Evolutionary conservation across 2,329 filamentous ascomycete species (phyloP).

Genomic region (Plectosphaerella plurivora): DNA sequence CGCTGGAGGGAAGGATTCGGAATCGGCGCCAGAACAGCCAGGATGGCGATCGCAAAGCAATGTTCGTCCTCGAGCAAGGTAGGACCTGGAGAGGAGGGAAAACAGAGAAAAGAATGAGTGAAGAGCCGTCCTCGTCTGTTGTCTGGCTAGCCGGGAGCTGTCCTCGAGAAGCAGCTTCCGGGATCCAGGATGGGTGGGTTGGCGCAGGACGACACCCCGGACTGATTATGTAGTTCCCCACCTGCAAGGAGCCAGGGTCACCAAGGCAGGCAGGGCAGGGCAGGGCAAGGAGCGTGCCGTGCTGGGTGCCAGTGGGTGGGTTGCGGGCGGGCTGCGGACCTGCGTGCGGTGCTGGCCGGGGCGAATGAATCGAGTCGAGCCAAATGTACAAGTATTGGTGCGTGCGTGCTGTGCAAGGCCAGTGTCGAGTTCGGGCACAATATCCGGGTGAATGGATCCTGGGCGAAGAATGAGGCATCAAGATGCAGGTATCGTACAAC

Average conservation of each 20-base stretch:
- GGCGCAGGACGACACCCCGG: neutral
- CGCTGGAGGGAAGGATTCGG: too few relatives aligned
- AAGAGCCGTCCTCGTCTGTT: neutral
- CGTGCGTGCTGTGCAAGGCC: too few relatives aligned
- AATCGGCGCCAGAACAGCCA: too few relatives aligned
- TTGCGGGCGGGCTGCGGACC: neutral
- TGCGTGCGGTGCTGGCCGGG: neutral
- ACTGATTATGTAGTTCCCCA: constrained; percentile 3
- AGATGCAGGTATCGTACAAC: too few relatives aligned
- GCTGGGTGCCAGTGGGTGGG: neutral
- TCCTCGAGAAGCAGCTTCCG: neutral
- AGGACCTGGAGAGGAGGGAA: too few relatives aligned
- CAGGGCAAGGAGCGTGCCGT: too few relatives aligned
- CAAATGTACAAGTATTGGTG: too few relatives aligned
- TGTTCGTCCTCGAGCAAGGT: neutral
- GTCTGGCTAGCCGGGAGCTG: neutral
- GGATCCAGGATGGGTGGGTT: neutral
- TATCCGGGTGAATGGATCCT: too few relatives aligned
- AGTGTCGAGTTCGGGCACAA: too few relatives aligned
- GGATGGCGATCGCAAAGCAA: too few relatives aligned
- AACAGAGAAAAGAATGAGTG: neutral
- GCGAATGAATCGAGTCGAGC: neutral
- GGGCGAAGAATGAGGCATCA: too few relatives aligned
- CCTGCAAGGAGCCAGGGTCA: neutral
- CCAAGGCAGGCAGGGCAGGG: neutral